Base-by-base conservation (phyloP, 495 filamentous ascomycete species). In the Lasiosphaeria miniovina region DNA sequence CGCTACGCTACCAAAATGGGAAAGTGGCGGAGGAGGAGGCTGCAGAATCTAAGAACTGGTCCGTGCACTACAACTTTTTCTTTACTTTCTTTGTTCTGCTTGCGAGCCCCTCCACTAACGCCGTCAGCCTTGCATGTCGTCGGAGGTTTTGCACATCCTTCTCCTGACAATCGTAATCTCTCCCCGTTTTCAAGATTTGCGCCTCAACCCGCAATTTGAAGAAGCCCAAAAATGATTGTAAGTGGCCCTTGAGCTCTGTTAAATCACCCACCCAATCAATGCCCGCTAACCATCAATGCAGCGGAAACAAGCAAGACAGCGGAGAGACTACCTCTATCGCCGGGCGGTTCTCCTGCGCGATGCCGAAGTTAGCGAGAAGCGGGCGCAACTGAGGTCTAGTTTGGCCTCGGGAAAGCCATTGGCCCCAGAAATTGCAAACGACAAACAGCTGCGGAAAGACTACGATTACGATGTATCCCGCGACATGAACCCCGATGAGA, bases 251-350 rank as follows among this genome's bases (percentile, higher is more conserved):
- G 31, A 40, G 8, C 12, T 11, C 51, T 24, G 24, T 24, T 15
- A n/a, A 31, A n/a, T 41, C 15, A 35, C 38, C n/a, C 52, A 54
- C 51, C 56, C 10, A 50, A 49, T 52, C 4, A 33, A 55, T 58
- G 46, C 36, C 33, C 50, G n/a, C 66, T 73, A 68, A 73, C 64
- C 55, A 8, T 1, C 14, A 52, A 45, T 51, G 35, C 54, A 83
- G 79, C 78, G 82, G 66, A 84, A 84, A 81, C 88, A 93, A 86
- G 86, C 88, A 63, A 87, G 91, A 60, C 86, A 93, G 74, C 85
- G 94, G 65, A 84, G 93, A 49, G 94, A 99, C 68, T 99, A 97
- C 74, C 88, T 99, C 67, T 96, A 97, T 72, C 88, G 94, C 48
- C 78, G 68, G 53, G 79, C 78, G 3, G 62, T 79, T 9, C 65